Evolutionary conservation across 352 stramenopile genomes (phyloP).

Genomic region (Pythium scleroteichum): DNA sequence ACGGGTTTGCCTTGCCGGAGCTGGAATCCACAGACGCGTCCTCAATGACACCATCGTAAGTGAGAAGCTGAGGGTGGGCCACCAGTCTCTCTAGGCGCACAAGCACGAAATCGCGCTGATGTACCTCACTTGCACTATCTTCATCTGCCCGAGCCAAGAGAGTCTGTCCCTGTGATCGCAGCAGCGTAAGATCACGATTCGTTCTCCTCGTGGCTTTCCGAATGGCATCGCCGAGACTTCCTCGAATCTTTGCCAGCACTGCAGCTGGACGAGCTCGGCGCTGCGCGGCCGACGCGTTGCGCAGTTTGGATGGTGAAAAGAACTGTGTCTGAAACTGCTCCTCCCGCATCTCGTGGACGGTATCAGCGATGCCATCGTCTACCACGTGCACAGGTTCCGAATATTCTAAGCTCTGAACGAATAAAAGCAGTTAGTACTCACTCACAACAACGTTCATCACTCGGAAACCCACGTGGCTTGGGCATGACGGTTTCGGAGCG

Average conservation of each 20-base stretch:
- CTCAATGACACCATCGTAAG: conserved; percentile 44
- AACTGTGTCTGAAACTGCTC: conserved; percentile 56
- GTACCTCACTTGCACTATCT: conserved; percentile 41
- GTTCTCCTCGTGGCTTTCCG: conserved; percentile 52
- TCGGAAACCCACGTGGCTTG: conserved; percentile 19
- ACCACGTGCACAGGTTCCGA: conserved; percentile 3
- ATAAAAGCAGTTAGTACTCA: background rate
- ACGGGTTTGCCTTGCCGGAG: background rate
- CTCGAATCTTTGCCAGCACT: conserved; percentile 49
- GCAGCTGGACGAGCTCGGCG: conserved; percentile 29
- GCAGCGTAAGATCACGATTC: conserved; percentile 59
- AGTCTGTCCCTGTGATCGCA: conserved; percentile 54
- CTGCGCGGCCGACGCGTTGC: background rate
- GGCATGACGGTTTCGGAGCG: background rate
- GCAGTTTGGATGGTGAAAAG: conserved; percentile 54
- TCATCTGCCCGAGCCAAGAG: conserved; percentile 36
- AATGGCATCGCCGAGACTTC: conserved; percentile 54
- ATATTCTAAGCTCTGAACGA: conserved; percentile 16
- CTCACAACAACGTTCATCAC: background rate
- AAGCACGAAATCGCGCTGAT: conserved; percentile 42
- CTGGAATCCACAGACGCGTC: background rate
- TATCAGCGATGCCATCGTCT: conserved; percentile 58
- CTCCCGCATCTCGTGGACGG: conserved; percentile 53
- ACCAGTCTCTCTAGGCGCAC: conserved; percentile 27
- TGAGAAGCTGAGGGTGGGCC: conserved; percentile 23